A percentile compares a stretch with the other conserved stretches of the same genome.
Evolutionary conservation across 148 eudicot species (phyloP).

Genomic region (Chenopodium quinoa): DNA sequence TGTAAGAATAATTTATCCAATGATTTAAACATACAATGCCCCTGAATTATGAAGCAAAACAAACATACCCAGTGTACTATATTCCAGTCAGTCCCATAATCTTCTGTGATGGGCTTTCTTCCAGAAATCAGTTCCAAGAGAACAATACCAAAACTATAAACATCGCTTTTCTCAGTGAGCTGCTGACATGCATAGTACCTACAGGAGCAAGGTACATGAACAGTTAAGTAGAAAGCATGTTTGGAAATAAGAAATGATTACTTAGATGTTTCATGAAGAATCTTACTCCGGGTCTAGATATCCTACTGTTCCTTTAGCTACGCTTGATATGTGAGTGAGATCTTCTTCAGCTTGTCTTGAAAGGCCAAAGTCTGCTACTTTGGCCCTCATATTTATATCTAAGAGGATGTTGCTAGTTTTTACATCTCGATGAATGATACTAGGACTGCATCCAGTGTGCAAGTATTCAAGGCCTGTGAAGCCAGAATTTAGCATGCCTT

Average conservation of each 20-base stretch:
- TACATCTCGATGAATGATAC: constrained; percentile 92
- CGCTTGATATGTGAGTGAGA: constrained; percentile 81
- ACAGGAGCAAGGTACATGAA: constrained; percentile 17
- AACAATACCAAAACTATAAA: constrained; percentile 91
- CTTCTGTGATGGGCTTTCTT: constrained; percentile 83
- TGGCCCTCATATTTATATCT: constrained; percentile 95
- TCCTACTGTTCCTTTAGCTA: constrained; percentile 90
- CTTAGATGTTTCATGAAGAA: not conserved
- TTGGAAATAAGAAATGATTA: not conserved
- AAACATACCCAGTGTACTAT: constrained; percentile 92
- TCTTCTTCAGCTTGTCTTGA: constrained; percentile 90
- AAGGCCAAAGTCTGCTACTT: constrained; percentile 92
- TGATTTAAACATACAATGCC: not conserved
- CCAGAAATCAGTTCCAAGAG: constrained; percentile 89
- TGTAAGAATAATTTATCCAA: not conserved
- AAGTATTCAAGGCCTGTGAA: constrained; percentile 85
- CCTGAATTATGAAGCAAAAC: not conserved
- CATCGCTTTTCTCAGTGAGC: constrained; percentile 85
- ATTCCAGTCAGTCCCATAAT: constrained; percentile 82
- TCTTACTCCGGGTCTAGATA: constrained; percentile 97
- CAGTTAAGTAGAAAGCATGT: not conserved
- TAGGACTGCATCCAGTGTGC: constrained; percentile 95
- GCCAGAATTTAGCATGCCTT: constrained; percentile 5
- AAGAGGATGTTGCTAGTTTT: constrained; percentile 96
- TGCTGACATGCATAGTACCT: constrained; percentile 91